These are phyloP conservation scores for Earliella scabrosa DNA, from an alignment of 1,284 basidiomycete species.

Conservation along the genomic window DNA sequence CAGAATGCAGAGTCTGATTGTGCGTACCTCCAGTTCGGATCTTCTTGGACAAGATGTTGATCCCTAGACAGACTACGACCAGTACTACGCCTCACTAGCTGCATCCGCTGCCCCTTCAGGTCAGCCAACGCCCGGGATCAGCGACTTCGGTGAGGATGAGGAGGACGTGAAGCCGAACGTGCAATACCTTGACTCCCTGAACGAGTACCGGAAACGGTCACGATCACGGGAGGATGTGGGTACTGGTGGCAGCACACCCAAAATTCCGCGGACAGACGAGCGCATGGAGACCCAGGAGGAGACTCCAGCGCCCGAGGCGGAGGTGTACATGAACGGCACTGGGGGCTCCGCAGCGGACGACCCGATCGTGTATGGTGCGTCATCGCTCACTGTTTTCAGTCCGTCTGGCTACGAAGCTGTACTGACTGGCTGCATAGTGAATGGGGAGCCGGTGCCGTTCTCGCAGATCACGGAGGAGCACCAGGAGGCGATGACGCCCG, in stretches of 20 bases:
- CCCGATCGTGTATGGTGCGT: constrained; percentile 68
- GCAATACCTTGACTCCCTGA: constrained; percentile 67
- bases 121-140: constrained; percentile 58
- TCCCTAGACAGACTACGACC: constrained; percentile 63
- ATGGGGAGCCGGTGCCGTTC: constrained; percentile 68
- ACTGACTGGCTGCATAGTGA: constrained; percentile 48
- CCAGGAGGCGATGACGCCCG: constrained; percentile 82
- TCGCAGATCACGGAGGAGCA: constrained; percentile 82
- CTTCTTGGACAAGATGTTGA: neutral
- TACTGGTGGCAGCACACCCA: constrained; percentile 41
- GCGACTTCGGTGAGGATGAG: constrained; percentile 59
- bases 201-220: constrained; percentile 72
- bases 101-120: constrained; percentile 62
- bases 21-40: constrained; percentile 36
- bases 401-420: neutral
- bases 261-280: constrained; percentile 48
- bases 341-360: constrained; percentile 42
- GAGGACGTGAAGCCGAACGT: constrained; percentile 69
- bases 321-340: constrained; percentile 17
- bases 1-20: constrained; percentile 59
- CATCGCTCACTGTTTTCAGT: neutral
- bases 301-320: constrained; percentile 21
- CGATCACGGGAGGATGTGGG: constrained; percentile 65
- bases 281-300: constrained; percentile 20
- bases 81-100: constrained; percentile 77